Evolutionary conservation across 1,284 basidiomycete species (phyloP).

Genomic region (Cryptococcus jaspeensis): DNA sequence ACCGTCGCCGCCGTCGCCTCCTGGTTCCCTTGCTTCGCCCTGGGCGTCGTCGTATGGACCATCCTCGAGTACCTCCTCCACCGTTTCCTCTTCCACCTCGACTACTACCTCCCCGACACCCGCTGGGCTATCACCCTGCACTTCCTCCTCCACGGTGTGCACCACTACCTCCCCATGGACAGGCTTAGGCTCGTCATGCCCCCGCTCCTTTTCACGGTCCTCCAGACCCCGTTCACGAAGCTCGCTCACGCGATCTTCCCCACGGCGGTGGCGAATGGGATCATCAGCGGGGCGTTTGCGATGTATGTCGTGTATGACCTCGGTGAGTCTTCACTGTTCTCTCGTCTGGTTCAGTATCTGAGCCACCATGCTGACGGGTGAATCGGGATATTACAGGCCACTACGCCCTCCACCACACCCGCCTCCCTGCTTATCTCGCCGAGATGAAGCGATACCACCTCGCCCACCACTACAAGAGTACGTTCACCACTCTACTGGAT

Average conservation of each 20-base stretch:
- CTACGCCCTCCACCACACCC: conserved; percentile 87
- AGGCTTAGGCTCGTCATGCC: conserved; percentile 97
- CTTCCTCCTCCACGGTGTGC: conserved; percentile 92
- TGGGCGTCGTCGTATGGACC: conserved; percentile 91
- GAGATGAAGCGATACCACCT: conserved; percentile 98
- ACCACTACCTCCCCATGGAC: conserved; percentile 98
- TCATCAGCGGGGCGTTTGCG: conserved; percentile 85
- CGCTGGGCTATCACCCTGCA: conserved; percentile 80
- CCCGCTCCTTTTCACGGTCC: conserved; percentile 73
- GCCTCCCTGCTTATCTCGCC: conserved; percentile 78
- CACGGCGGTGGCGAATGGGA: conserved; percentile 79
- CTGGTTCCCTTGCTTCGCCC: conserved; percentile 65
- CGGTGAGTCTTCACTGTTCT: conserved; percentile 60
- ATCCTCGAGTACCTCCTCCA: conserved; percentile 93
- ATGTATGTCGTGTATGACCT: conserved; percentile 91
- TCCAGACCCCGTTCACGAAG: conserved; percentile 84
- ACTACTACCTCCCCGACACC: conserved; percentile 81
- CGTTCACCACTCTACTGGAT: too few relatives aligned
- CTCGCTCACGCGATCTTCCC: conserved; percentile 86
- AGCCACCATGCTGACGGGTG: neutral
- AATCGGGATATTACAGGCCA: conserved; percentile 51
- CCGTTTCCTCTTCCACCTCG: conserved; percentile 97
- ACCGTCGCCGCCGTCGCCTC: conserved; percentile 47
- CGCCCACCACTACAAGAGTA: conserved; percentile 91
- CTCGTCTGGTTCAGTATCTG: neutral